Evolutionary conservation across 2,329 filamentous ascomycete species (phyloP), one percentile per base, ranked within the genome.

Genomic region (Xylaria sp.): DNA sequence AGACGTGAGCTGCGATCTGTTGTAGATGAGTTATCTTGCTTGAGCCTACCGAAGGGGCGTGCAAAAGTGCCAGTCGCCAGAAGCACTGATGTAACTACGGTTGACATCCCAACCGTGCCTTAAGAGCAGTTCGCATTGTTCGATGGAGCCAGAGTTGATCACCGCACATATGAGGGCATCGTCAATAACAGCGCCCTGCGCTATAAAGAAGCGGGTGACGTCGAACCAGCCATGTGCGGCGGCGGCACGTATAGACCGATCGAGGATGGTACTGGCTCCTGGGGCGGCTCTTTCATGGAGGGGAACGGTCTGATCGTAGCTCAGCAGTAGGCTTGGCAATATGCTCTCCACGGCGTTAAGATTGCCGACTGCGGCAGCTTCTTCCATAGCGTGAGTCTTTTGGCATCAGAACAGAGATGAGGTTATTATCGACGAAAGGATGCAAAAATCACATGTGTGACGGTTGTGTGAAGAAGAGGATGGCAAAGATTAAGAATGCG

Each of bases 351-450:
- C 62, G 55, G 60, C 65, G 48, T 65, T 59, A 54, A 66, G 62
- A 59, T 67, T 65, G 60, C 65, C 65, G 59, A 64, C 53, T 34
- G 62, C 62, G 59, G 65, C 65, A 63, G 65, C 65, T 66, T 67
- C 65, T 66, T 67, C 65, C 65, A 67, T 67, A 55, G 62, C 63
- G 59, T 57, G 63, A 64, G 62, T 60, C 55, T 56, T 63, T 62
- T 65, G 54, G 57, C 63, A 65, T 66, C 47, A 63, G 37, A 42
- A 16, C 47, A 63, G 37, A 42, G 19, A 64, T 49, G 53, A 56
- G 52, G 37, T 42, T 42, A 42, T 30, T 30, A 4, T 30, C 23
- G 4, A 30, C 39, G 39, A 44, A 44, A 10, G 39, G 39, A 6
- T 44, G 13, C 44, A 16, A 47, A 18, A 50, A 58, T 65, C 54